Evolutionary conservation across 2,329 filamentous ascomycete genomes (phyloP).

Genomic region (Stachybotrys chlorohalonatus): DNA sequence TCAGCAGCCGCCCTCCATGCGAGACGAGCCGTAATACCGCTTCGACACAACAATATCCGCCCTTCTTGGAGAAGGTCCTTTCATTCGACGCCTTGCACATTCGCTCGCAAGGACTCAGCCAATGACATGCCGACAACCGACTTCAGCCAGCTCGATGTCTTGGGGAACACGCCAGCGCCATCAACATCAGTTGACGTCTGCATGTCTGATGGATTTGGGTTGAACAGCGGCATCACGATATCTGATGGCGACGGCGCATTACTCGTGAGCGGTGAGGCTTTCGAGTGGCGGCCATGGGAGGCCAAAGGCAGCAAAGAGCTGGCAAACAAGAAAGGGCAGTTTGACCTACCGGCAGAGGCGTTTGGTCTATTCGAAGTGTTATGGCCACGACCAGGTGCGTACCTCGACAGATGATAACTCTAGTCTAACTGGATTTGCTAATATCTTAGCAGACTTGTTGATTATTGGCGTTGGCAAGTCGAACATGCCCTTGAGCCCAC

Average conservation of each 20-base stretch:
- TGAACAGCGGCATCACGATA: slow-evolving; percentile 73
- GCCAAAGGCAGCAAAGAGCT: slow-evolving; percentile 37
- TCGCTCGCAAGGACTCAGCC: slow-evolving; percentile 6
- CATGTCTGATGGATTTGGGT: slow-evolving; percentile 71
- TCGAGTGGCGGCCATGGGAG: slow-evolving; percentile 79
- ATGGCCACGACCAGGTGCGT: slow-evolving; percentile 81
- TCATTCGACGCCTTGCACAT: slow-evolving; percentile 9
- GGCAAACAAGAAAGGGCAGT: slow-evolving; percentile 70
- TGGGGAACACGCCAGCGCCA: slow-evolving; percentile 65
- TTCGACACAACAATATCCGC: not conserved
- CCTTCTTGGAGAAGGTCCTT: slow-evolving; percentile 5
- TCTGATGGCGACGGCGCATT: slow-evolving; percentile 62
- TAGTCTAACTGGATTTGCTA: slow-evolving; percentile 2
- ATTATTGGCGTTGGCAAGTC: slow-evolving; percentile 77
- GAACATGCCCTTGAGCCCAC: slow-evolving; percentile 67
- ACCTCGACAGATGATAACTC: slow-evolving; percentile 2
- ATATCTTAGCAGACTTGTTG: slow-evolving; percentile 56
- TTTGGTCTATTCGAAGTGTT: slow-evolving; percentile 71
- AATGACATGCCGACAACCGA: slow-evolving; percentile 39
- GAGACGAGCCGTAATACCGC: slow-evolving; percentile 6
- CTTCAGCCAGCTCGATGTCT: slow-evolving; percentile 68
- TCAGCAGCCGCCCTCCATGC: not conserved
- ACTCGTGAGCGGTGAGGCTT: slow-evolving; percentile 79
- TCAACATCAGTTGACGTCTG: slow-evolving; percentile 79
- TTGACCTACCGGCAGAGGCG: slow-evolving; percentile 60